Evolutionary conservation across 2,329 filamentous ascomycete species (phyloP).

Genomic region (Blastomyces emzantsi): DNA sequence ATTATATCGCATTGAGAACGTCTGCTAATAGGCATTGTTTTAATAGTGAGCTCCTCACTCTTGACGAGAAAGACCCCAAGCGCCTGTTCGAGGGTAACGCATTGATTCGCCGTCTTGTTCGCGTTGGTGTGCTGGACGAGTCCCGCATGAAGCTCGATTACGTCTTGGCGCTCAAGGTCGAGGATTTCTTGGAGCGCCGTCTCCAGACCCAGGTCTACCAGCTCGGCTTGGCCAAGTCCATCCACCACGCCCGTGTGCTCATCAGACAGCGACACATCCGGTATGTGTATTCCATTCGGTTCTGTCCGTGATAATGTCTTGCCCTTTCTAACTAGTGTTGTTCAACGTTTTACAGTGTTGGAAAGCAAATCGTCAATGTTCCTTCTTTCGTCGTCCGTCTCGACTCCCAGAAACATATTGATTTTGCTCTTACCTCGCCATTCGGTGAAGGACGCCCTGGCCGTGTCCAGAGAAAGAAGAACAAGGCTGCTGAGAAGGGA

Average conservation of each 20-base stretch:
- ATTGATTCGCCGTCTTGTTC: constrained; percentile 99
- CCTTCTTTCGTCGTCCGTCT: constrained; percentile 99
- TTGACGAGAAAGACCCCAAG: constrained; percentile 99
- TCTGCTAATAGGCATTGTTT: constrained; percentile 16
- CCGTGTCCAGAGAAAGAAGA: constrained; percentile 99
- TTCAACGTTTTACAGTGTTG: constrained; percentile 54
- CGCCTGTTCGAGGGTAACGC: constrained; percentile 99
- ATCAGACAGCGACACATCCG: constrained; percentile 99
- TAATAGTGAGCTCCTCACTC: constrained; percentile 91
- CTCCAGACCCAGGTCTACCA: constrained; percentile 99
- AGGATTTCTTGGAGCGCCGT: constrained; percentile 99
- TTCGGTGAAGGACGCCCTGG: constrained; percentile 95
- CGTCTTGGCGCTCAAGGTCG: constrained; percentile 96
- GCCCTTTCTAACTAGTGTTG: not conserved
- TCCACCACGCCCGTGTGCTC: constrained; percentile 99
- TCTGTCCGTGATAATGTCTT: constrained; percentile 1
- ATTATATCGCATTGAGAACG: not conserved
- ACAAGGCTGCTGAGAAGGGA: constrained; percentile 78
- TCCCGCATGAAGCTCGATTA: constrained; percentile 99
- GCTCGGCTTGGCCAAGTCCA: constrained; percentile 99
- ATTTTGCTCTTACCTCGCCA: constrained; percentile 95
- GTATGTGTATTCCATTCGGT: constrained; percentile 29
- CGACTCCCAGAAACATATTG: constrained; percentile 99
- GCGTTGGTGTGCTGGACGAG: constrained; percentile 99
- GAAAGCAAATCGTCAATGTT: constrained; percentile 99